Evolutionary conservation across 2,329 filamentous ascomycete genomes (phyloP).

Genomic region (Akanthomyces dipterigenus): DNA sequence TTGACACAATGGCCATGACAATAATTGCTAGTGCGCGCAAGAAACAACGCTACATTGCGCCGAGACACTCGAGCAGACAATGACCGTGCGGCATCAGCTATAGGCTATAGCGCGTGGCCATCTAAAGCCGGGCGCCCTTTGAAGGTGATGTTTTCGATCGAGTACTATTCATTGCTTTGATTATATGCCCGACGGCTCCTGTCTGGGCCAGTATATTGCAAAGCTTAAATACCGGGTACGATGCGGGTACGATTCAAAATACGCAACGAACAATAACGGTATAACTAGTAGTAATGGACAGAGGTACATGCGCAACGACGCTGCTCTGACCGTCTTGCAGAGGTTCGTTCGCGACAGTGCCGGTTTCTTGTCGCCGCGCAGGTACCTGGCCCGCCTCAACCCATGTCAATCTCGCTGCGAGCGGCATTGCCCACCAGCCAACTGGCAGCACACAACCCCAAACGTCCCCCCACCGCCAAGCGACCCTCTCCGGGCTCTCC

Average conservation of each 20-base stretch:
- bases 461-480: background rate
- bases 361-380: background rate
- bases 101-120: too few species aligned
- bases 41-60: background rate
- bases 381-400: background rate
- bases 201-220: background rate
- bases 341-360: background rate
- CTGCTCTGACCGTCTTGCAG: background rate
- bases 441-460: background rate
- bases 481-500: too few species aligned
- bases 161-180: background rate
- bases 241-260: background rate
- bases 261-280: background rate
- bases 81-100: background rate
- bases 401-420: background rate
- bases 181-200: background rate
- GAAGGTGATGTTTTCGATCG: background rate
- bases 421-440: background rate
- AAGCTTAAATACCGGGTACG: background rate
- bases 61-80: background rate
- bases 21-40: background rate
- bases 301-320: background rate
- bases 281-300: background rate
- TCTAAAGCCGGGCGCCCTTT: too few species aligned
- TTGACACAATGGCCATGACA: background rate